These are phyloP conservation scores for Taxawa tesnikishii DNA, from an alignment of 2,329 filamentous ascomycete species.

Conservation along the genomic window DNA sequence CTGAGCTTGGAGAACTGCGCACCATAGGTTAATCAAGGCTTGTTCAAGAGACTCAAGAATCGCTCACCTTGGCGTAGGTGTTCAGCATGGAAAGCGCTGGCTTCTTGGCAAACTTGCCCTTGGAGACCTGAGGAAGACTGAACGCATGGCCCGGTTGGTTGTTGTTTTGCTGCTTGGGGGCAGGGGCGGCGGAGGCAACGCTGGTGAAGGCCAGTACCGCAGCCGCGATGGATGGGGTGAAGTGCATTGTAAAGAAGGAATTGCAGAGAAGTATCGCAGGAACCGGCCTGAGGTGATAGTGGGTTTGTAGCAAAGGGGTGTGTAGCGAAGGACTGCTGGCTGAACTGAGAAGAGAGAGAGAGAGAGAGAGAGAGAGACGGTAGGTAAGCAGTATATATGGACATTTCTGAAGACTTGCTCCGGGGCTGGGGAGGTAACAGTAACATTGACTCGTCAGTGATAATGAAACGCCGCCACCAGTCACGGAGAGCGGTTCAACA, in stretches of 20 bases:
- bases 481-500: too few species aligned
- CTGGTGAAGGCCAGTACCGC: conserved; percentile 17
- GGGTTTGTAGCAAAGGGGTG: too few species aligned
- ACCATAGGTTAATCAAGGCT: neutral
- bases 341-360: too few species aligned
- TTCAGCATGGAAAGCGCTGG: conserved; percentile 16
- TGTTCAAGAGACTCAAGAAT: neutral
- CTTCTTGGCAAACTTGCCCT: conserved; percentile 23
- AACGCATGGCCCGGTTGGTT: conserved; percentile 10
- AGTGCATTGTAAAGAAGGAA: conserved; percentile 16
- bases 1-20: conserved; percentile 14
- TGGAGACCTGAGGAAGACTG: conserved; percentile 19
- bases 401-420: too few species aligned
- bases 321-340: too few species aligned
- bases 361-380: too few species aligned
- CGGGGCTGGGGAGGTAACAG: too few species aligned
- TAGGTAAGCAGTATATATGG: too few species aligned
- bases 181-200: conserved; percentile 17
- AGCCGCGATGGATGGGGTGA: conserved; percentile 13
- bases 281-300: neutral
- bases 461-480: too few species aligned
- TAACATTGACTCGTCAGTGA: too few species aligned
- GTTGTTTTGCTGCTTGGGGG: conserved; percentile 10
- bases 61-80: conserved; percentile 9
- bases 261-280: neutral